Base-by-base conservation (phyloP, 2,329 filamentous ascomycete species). In the Talaromyces sp. region DNA sequence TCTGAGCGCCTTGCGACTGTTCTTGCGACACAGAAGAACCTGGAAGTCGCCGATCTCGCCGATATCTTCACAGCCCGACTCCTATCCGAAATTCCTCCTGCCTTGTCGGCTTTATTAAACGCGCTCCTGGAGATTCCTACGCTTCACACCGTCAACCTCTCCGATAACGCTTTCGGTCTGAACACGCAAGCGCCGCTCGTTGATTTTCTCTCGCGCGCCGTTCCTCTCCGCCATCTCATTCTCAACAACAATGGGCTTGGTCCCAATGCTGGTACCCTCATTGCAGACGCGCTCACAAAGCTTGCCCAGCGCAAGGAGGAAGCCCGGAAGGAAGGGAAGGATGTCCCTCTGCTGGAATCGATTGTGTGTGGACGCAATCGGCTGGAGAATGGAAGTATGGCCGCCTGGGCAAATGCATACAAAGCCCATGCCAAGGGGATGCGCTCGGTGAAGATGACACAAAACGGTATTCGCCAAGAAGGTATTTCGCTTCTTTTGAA, bases 211-310 rank as follows among this genome's bases (percentile, higher is more conserved):
- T 88, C 90, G 59, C 84, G 88, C 61, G 93, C 98, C 78, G 86
- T 90, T 3, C 93, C 95, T 2, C 87, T 99, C 49, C 92, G 93
- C 76, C 93, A 97, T 76, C 86, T 99, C 29, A 91, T 96, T 77
- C 86, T 99, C 61, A 98, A 98, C 83, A 99, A 99, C 83, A 99
- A 99, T 76, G 95, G 95, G 29, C 86, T 99, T 41, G 95, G 95
- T 13, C 95, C 95, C 24, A 88, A 92, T 63, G 93, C 93, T 10
- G 95, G 95, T 61, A 91, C 90, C 52, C 82, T 95, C 58, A 88
- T 99, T 68, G 95, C 93, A 55, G 88, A 97, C 72, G 90, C 95
- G 7, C 87, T 99, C 58, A 89, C 86, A 21, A 84, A 87, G 64
- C 87, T 99, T 43, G 90, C 96, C 60, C 84, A 84, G 64, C 92